Base-by-base conservation (phyloP, 164 flowering plant genomes). In the Cinnamomum micranthum region DNA sequence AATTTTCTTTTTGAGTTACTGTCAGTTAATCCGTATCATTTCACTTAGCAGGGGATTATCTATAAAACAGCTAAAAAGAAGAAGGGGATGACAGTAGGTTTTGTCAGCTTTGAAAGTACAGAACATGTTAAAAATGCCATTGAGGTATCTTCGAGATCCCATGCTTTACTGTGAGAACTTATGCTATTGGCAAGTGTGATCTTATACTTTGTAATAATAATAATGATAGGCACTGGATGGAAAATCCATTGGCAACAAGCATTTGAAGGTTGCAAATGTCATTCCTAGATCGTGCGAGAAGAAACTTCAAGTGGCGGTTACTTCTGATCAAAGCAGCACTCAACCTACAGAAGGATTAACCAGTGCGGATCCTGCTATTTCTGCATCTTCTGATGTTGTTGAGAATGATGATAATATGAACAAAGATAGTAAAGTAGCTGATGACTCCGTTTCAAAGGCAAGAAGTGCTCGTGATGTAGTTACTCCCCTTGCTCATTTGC, bases 31-130 rank as follows among this genome's bases (percentile, higher is more conserved):
- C 71, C 31, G 24, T 50, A 68, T 73, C 65, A n/a, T 66, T 78
- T 72, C 65, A 19, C 68, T 71, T 73, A 17, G 12, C 86, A 95
- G 99, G 92, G 88, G 50, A 80, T 92, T 80, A 11, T 28, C 4
- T 89, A 74, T 75, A 87, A 87, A 78, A 84, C 85, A 3, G 95
- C 93, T 12, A 95, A 91, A 89, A 95, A 93, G 76, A 93, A 85
- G 88, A 89, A 86, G 82, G 94, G 95, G 35, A 93, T 93, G 98
- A 73, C 79, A 66, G 91, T 91, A 12, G 98, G 98, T 73, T 93
- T 95, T 84, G 86, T 89, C 71, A 85, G 79, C 74, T 95, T 93
- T 84, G 97, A 87, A 75, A 82, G 75, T 78, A 64, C 63, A 9
- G 97, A 85, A 65, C 90, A 90, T 72, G 73, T 84, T 73, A 73